Evolutionary conservation across 495 filamentous ascomycete species (phyloP), one percentile per base, ranked within the genome.

Genomic region (Trichoderma gamsii): DNA sequence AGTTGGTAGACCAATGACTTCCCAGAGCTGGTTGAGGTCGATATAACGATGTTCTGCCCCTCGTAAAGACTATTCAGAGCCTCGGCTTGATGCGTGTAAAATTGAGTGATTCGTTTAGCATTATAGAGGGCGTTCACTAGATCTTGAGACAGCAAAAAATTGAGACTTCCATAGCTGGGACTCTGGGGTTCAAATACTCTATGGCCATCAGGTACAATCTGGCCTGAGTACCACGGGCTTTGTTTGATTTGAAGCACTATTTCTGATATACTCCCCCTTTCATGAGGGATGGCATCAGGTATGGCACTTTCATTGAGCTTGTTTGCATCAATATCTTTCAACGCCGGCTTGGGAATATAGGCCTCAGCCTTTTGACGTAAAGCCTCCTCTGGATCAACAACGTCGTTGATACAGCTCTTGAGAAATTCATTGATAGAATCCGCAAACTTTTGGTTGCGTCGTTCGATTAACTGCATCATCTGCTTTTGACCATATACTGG

Each of bases 1-100:
- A 99, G 81, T 73, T 98, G 96, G 73, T 98, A 99, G 66, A 98
- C 97, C 41, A 99, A 78, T 6, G 92, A 96, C 77, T 99, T 99
- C 6, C 95, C 95, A 0, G 96, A 98, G 76, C 90, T 93, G 0
- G 95, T 99, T 18, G 94, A 97, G 0, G 95, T 99, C 4, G 93
- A 87, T 0, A 98, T 90, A 69, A 99, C 94, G 49, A 97, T 93
- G 75, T 97, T 86, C 49, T 88, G 86, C 0, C 92, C 93, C 4
- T 87, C 87, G 69, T 96, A 85, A 35, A 99, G 79, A 70, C 89
- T 85, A 75, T 98, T 99, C 74, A 98, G 96, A 0, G 95, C 95
- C 77, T 97, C 92, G 1, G 92, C 88, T 79, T 99, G 95, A 75
- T 99, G 95, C 6, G 92, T 85, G 73, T 96, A 99, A n/a, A 98